phyloP scores from a whole-genome alignment of 2,329 filamentous ascomycete species.

The Fusarium albidum region DNA sequence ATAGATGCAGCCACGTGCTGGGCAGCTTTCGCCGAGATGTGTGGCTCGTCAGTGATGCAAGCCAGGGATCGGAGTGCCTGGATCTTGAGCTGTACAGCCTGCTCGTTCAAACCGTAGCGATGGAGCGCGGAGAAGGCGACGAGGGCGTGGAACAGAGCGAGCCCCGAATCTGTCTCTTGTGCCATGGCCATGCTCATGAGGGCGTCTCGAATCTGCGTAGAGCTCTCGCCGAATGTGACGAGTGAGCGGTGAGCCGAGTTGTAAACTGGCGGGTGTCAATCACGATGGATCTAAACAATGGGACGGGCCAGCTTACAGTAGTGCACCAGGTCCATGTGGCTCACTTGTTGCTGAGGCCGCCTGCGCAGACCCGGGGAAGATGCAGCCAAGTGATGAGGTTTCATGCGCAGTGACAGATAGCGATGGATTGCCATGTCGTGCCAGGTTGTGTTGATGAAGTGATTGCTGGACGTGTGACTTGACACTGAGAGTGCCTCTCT shows the following conservation, averaged over 20 bases:
- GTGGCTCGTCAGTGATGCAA: not conserved
- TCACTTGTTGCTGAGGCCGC: not conserved
- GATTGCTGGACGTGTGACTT: not conserved
- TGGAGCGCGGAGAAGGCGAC: slow-evolving; percentile 31
- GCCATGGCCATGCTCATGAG: slow-evolving; percentile 17
- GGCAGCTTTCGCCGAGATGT: slow-evolving; percentile 4
- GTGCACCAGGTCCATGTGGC: slow-evolving; percentile 15
- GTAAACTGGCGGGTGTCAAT: slow-evolving; percentile 15
- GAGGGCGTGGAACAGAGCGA: slow-evolving; percentile 25
- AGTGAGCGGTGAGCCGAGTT: slow-evolving; percentile 17
- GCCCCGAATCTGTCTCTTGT: not conserved
- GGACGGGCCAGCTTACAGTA: slow-evolving; percentile 17
- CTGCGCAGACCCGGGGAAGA: not conserved
- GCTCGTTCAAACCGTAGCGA: slow-evolving; percentile 1
- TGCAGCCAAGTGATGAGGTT: fast-evolving
- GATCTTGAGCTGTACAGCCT: slow-evolving; percentile 26
- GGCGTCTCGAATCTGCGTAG: slow-evolving; percentile 16
- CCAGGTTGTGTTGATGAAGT: slow-evolving; percentile 29
- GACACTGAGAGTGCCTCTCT: not conserved
- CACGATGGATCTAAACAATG: not conserved
- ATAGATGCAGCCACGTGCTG: slow-evolving; percentile 34
- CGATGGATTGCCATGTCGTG: slow-evolving; percentile 13
- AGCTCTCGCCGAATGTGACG: slow-evolving; percentile 13
- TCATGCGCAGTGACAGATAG: not conserved
- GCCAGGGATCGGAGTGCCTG: slow-evolving; percentile 20